These are phyloP conservation scores for Phaseolus lunatus DNA, from an alignment of 306 rosid genomes.

Conservation along the genomic window DNA sequence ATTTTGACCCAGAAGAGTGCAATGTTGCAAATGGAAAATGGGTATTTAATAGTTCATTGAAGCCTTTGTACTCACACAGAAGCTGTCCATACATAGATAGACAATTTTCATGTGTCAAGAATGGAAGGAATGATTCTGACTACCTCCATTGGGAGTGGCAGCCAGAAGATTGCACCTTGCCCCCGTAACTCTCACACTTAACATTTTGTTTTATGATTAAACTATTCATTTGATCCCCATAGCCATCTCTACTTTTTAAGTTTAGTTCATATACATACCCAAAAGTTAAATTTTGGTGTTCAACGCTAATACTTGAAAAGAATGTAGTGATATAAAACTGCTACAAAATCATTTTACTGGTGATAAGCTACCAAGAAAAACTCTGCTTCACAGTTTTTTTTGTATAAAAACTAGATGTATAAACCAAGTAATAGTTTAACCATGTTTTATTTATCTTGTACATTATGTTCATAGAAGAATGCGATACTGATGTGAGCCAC, in stretches of 20 bases:
- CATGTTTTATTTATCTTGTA: neutral
- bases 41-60: slow-evolving; percentile 76
- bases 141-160: slow-evolving; percentile 96
- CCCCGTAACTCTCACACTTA: slow-evolving; percentile 53
- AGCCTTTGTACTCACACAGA: slow-evolving; percentile 75
- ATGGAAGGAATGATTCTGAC: slow-evolving; percentile 81
- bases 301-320: no score
- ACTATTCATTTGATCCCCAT: no score
- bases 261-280: no score
- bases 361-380: no score
- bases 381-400: no score
- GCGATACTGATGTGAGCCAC: neutral
- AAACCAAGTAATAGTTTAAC: no score
- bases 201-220: slow-evolving; percentile 1
- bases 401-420: no score
- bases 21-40: slow-evolving; percentile 86
- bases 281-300: no score
- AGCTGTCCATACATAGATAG: slow-evolving; percentile 88
- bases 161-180: slow-evolving; percentile 89
- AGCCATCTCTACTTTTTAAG: no score
- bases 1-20: slow-evolving; percentile 88
- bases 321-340: no score
- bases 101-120: slow-evolving; percentile 86
- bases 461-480: neutral
- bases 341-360: no score